Evolutionary conservation across 805 yeast genomes (phyloP), one percentile per base, ranked within the genome.

Genomic region (Yamadazyma endophytica): DNA sequence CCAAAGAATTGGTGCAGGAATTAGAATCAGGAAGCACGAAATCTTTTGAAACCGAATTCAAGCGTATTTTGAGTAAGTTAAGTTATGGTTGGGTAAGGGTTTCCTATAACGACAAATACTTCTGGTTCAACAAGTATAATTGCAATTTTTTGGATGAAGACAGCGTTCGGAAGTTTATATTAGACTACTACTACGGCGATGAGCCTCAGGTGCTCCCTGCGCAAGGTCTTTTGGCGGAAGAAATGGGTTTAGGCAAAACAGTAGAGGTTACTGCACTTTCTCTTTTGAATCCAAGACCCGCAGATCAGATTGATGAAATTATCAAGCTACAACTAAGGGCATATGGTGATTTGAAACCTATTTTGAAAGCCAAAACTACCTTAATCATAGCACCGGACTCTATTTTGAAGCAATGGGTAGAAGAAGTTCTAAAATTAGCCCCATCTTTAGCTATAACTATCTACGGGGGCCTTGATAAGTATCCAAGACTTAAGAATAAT

Each of bases 191-290:
- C 44, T 24, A 43, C 9, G 33, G 45, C 13, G 16, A 49, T 17
- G 36, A 47, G 36, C 54, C 58, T 31, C 38, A 46, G 47, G 36
- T 43, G 31, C 37, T 71, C 42, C 61, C 76, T 2, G 79, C 73
- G 0, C 66, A 70, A 30, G 96, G 94, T 0, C 59, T 92, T 6
- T 54, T 92, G 20, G 82, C 92, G 1, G 98, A 90, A 48, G 98
- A 92, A 55, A 92, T 92, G 98, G 98, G 98, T 0, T 68, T 92
- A 6, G 98, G 98, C 0, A 92, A 92, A 50, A 90, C 98, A 0
- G 78, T 92, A 4, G 98, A 92, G 52, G 65, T 88, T 9, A 64
- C 85, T 2, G 66, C 95, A 0, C 58, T 90, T 23, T 58, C 82
- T 0, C 49, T 77, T 2, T 48, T 79, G 29, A 82, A 92, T 51